A percentile compares a stretch with the other conserved stretches of the same genome.
Evolutionary conservation across 2,329 filamentous ascomycete genomes (phyloP).

Genomic region (Diaporthe sp.): DNA sequence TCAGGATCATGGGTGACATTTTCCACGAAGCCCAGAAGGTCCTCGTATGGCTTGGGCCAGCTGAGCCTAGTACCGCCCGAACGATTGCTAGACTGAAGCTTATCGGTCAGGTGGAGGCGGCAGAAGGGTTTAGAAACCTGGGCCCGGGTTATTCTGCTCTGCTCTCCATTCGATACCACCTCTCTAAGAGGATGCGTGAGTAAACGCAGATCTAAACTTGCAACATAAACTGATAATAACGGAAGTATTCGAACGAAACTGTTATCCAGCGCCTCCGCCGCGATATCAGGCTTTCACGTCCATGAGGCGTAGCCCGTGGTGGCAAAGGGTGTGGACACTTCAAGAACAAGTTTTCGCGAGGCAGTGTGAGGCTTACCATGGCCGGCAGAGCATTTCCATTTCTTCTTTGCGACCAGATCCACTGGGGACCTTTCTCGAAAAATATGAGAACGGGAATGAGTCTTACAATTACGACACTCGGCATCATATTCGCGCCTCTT

Average conservation of each 20-base stretch:
- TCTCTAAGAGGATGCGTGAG: neutral
- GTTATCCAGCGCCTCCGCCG: no score
- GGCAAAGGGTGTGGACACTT: neutral
- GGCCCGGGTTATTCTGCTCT: no score
- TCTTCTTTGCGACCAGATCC: no score
- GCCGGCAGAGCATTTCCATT: neutral
- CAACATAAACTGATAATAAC: no score
- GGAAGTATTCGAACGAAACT: no score
- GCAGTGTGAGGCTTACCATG: neutral
- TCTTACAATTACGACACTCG: no score
- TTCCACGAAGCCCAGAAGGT: neutral
- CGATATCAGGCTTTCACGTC: neutral
- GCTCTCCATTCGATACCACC: neutral
- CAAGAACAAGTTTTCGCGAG: constrained; percentile 9
- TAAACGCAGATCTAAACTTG: no score
- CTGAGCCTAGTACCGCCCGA: neutral
- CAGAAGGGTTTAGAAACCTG: no score
- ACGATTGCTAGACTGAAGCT: neutral
- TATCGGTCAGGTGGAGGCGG: no score
- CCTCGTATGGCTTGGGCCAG: constrained; percentile 14
- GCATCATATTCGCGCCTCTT: no score
- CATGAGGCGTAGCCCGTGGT: neutral
- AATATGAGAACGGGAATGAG: no score
- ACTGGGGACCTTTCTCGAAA: no score
- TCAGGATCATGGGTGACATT: constrained; percentile 7